Conservation (phyloP, 345 rosid species). For the Citropsis articulata region DNA sequence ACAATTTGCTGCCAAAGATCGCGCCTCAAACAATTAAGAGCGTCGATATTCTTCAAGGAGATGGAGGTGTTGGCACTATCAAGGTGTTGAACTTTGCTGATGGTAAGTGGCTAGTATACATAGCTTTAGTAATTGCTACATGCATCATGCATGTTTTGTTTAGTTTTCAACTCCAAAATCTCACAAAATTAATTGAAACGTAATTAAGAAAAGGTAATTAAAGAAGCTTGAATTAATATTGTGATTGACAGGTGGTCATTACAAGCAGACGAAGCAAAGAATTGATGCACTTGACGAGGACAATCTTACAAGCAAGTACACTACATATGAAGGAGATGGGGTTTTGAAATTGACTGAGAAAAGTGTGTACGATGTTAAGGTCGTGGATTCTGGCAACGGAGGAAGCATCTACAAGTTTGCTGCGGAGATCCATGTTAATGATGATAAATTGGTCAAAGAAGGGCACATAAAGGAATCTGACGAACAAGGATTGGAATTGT, state of each 20-base stretch:
- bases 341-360: not conserved
- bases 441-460: constrained; percentile 17
- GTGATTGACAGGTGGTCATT: no score
- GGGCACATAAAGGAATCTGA: constrained; percentile 14
- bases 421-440: constrained; percentile 13
- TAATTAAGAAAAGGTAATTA: no score
- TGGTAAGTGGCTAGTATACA: not conserved
- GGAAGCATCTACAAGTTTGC: constrained; percentile 22
- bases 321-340: not conserved
- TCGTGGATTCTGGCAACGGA: not conserved
- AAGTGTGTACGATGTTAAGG: constrained; percentile 7
- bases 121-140: no score
- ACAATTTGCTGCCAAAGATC: constrained; percentile 17
- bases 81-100: constrained; percentile 28
- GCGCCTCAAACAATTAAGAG: constrained; percentile 26
- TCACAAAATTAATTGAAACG: no score
- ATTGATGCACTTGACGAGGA: not conserved
- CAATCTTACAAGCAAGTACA: not conserved
- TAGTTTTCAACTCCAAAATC: no score
- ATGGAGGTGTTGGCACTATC: constrained; percentile 39
- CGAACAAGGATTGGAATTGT: not conserved
- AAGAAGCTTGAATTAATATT: no score
- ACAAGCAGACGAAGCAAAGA: not conserved
- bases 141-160: no score
- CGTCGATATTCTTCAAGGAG: constrained; percentile 23